These are phyloP conservation scores for Penicillium sp. DNA, from an alignment of 2,329 filamentous ascomycete genomes.

Conservation along the genomic window DNA sequence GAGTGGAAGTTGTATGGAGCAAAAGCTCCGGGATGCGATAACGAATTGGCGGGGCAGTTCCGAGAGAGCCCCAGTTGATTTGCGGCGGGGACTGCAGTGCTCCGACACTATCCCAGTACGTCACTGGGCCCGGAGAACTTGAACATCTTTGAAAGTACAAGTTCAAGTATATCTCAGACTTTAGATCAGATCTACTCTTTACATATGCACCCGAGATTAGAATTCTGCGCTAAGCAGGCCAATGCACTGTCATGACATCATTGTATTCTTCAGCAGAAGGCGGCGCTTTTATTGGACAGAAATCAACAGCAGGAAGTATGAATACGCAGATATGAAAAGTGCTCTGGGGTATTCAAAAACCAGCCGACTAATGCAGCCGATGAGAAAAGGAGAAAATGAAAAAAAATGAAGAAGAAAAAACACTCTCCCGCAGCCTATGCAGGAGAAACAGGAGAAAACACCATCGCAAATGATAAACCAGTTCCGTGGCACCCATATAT, in stretches of 20 bases:
- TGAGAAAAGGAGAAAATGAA: no score
- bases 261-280: neutral
- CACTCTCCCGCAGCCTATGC: neutral
- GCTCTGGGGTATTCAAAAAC: neutral
- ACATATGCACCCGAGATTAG: neutral
- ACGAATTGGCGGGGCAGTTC: conserved; percentile 24
- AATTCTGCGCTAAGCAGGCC: neutral
- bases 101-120: conserved; percentile 15
- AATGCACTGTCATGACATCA: conserved; percentile 15
- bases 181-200: neutral
- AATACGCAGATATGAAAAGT: conserved; percentile 11
- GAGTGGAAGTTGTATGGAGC: neutral
- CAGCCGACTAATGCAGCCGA: neutral
- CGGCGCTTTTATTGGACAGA: conserved; percentile 11
- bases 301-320: neutral
- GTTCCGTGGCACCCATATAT: neutral
- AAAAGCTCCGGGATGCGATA: conserved; percentile 14
- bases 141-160: no score
- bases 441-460: neutral
- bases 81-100: conserved; percentile 31
- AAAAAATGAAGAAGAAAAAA: no score
- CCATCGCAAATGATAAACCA: neutral
- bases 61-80: neutral
- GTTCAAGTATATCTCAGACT: no score
- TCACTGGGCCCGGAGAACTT: neutral